Evolutionary conservation across 2,329 filamentous ascomycete genomes (phyloP).

Genomic region (Fusarium kyushuense): DNA sequence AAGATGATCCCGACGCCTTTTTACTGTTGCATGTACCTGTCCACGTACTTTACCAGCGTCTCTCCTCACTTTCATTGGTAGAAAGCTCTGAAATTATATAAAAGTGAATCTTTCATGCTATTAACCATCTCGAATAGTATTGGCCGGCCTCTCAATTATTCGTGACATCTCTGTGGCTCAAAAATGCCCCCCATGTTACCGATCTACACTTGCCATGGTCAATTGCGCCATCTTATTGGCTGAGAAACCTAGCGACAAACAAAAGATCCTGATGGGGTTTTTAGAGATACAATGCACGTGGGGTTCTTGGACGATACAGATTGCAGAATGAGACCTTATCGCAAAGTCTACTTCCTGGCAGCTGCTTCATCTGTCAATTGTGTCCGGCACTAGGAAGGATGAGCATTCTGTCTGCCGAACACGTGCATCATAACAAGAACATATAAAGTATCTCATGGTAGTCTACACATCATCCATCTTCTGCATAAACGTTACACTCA

Average conservation of each 20-base stretch:
- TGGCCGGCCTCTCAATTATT: not conserved
- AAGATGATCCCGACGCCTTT: not conserved
- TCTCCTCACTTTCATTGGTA: not conserved
- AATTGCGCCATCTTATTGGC: slow-evolving; percentile 30
- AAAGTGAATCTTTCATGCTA: not conserved
- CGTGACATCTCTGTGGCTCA: slow-evolving; percentile 10
- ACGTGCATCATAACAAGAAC: not conserved
- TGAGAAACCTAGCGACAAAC: slow-evolving; percentile 21
- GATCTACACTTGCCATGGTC: slow-evolving; percentile 24
- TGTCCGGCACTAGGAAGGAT: slow-evolving; percentile 4
- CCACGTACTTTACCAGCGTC: not conserved
- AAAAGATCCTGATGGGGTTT: slow-evolving; percentile 39
- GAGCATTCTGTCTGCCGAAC: not conserved
- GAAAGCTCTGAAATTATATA: not conserved
- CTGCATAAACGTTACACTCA: not conserved
- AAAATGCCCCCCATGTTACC: slow-evolving; percentile 27
- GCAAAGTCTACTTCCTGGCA: slow-evolving; percentile 16
- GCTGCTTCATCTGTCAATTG: slow-evolving; percentile 36
- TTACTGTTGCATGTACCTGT: not conserved
- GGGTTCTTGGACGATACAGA: slow-evolving; percentile 30
- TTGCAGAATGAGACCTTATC: slow-evolving; percentile 22
- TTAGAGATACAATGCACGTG: slow-evolving; percentile 35
- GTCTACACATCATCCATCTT: not conserved
- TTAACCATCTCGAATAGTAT: not conserved
- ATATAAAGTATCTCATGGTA: slow-evolving; percentile 20